Evolutionary conservation across 345 rosid species (phyloP).

Genomic region (Microcos paniculata): DNA sequence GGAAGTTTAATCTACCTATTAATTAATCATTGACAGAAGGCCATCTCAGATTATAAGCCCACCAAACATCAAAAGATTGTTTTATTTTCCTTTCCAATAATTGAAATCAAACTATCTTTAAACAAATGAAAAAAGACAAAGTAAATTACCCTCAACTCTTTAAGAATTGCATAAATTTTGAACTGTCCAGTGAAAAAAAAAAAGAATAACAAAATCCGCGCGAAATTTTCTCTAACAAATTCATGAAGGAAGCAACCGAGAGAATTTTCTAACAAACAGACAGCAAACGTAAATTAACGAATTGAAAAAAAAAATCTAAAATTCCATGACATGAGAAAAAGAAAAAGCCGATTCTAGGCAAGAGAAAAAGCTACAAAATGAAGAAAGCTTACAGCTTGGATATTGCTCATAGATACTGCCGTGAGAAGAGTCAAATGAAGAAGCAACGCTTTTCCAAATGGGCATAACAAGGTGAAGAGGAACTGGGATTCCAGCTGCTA

Average conservation of each 20-base stretch:
- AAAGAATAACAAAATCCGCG: background rate
- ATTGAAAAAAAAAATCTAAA: background rate
- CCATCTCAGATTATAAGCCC: background rate
- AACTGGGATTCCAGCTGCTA: constrained; percentile 51
- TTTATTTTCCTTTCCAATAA: background rate
- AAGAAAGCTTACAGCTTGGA: constrained; percentile 29
- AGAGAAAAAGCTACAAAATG: background rate
- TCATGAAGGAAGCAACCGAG: background rate
- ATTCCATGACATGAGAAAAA: background rate
- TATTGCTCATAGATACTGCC: constrained; percentile 12
- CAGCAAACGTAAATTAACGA: background rate
- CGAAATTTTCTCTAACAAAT: background rate
- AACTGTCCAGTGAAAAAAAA: background rate
- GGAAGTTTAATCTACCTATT: background rate
- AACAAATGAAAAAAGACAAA: background rate
- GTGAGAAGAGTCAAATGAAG: constrained; percentile 20
- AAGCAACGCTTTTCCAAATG: constrained; percentile 42
- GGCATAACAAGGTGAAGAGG: constrained; percentile 47
- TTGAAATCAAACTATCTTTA: background rate
- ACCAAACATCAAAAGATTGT: background rate
- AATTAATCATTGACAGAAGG: background rate
- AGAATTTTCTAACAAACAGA: background rate
- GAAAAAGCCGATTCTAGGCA: background rate
- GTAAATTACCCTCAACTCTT: background rate
- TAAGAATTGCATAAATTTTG: background rate